Base-by-base conservation (phyloP, 1,284 basidiomycete species). In the Ustilago nuda region DNA sequence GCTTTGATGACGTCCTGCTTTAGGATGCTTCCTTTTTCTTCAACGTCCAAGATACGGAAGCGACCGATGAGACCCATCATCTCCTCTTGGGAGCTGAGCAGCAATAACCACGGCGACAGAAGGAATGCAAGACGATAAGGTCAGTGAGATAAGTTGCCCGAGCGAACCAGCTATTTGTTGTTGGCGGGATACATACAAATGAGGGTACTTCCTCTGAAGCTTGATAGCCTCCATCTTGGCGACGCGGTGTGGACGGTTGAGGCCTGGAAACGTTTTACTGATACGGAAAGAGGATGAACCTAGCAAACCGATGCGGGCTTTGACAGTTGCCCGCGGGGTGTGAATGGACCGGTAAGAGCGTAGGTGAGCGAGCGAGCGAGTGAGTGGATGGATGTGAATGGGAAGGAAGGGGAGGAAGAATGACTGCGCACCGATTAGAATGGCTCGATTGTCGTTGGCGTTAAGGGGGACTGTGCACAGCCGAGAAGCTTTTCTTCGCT, bases 171-270 rank as follows among this genome's bases (percentile, higher is more conserved):
- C 7, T 8, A 45, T 17, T 11, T n/a, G 8, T 11, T 17, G 5
- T 19, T 17, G 19, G n/a, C 5, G 19, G 17, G 15, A 19, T 19
- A 45, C 43, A 19, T 23, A 45, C 43, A 98, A 92, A 83, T 96
- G 92, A 35, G 95, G 94, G 84, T 93, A 97, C 87, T 97, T 98
- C 88, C 92, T 94, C 86, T 94, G 92, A 32, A 98, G 89, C 87
- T 92, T 91, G 76, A 95, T 88, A 56, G 93, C 92, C 87, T 95
- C 92, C 94, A 95, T 85, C 23, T 60, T 79, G 69, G 54, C 54
- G 32, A 37, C 32, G 46, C 17, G 52, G 23, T 33, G 23, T 27
- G 53, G 8, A n/a, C 12, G 27, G 37, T 7, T 35, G 41, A 19
- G 23, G 7, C 33, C n/a, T 12, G 2, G 30, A 37, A 39, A 30